phyloP scores from a whole-genome alignment of 225 moss, liverwort and hornwort genomes.

The Sphagnum contortum region DNA sequence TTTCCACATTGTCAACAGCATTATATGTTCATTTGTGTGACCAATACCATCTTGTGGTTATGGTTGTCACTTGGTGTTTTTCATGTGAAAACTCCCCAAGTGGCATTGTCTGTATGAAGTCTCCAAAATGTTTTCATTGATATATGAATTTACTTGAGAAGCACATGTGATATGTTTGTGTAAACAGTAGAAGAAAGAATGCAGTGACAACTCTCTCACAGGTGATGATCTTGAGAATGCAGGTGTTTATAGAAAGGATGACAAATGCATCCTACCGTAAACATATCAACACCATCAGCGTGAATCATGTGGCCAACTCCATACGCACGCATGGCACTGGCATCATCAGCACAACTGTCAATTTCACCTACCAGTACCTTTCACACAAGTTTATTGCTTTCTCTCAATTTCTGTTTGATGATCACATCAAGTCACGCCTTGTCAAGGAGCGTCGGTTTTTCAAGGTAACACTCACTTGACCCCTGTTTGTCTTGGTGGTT shows the following conservation, averaged over 20 bases:
- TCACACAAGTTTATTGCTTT: constrained; percentile 92
- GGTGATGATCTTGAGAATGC: constrained; percentile 6
- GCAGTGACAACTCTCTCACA: too few relatives aligned
- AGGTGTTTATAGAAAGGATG: constrained; percentile 94
- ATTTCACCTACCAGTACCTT: constrained; percentile 92
- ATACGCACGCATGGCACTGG: constrained; percentile 95
- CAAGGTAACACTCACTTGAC: constrained; percentile 33
- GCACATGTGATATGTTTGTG: too few relatives aligned
- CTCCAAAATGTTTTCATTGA: too few relatives aligned
- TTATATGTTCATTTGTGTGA: too few relatives aligned
- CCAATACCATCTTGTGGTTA: too few relatives aligned
- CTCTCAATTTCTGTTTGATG: constrained; percentile 95
- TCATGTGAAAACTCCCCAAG: too few relatives aligned
- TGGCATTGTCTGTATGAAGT: too few relatives aligned
- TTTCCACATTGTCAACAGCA: too few relatives aligned
- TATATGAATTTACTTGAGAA: too few relatives aligned
- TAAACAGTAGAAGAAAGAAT: too few relatives aligned
- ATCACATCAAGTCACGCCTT: constrained; percentile 88
- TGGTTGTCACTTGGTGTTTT: too few relatives aligned
- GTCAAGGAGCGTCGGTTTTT: constrained; percentile 76
- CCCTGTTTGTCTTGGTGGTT: neutral
- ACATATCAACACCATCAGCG: constrained; percentile 92
- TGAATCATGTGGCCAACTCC: constrained; percentile 95
- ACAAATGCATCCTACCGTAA: constrained; percentile 86
- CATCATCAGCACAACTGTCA: constrained; percentile 96